Evolutionary conservation across 2,329 filamentous ascomycete genomes (phyloP), one percentile per base, ranked within the genome.

Genomic region (Purpureocillium lavendulum): DNA sequence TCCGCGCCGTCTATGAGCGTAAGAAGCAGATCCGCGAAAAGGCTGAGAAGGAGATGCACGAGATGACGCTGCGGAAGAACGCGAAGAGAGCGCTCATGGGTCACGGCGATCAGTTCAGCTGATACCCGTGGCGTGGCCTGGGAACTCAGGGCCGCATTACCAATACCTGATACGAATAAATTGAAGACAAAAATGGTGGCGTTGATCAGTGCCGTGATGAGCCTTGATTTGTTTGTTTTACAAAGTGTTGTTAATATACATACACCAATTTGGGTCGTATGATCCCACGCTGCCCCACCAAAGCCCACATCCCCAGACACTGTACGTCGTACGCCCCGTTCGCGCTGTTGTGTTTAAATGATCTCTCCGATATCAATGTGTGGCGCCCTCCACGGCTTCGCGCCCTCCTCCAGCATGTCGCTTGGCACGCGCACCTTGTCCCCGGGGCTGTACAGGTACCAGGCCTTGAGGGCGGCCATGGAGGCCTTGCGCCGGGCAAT

Each of bases 391-490:
- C 81, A 87, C 5, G 74, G 69, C 52, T 66, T 66, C 33, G 78
- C 76, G 35, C 69, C 72, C 46, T 77, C 69, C 39, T 72, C 68
- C 49, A 84, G 71, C 67, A 76, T 82, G 47, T 85, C 80, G 56
- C 82, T 86, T 17, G 83, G 83, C 45, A 87, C 69, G 42, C 73
- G 71, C 36, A 79, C 74, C 47, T 77, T 65, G 50, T 70, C 65
- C 40, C 73, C 70, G 21, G 92, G 90, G 59, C 82, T 89, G 69
- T 98, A 98, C 39, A 98, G 70, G 63, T 98, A 98, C 92, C 92
- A 98, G 6, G 82, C 74, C 71, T 95, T 94, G 56, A 98, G 70
- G 14, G 88, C 82, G 46, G 84, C 82, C 54, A 94, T 89, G 30
- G 86, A 80, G 15, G 92, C 92, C 59, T 86, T 77, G 47, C 77